These are phyloP conservation scores for Cantharellus anzutake DNA, from an alignment of 768 basidiomycete genomes.

Conservation along the genomic window DNA sequence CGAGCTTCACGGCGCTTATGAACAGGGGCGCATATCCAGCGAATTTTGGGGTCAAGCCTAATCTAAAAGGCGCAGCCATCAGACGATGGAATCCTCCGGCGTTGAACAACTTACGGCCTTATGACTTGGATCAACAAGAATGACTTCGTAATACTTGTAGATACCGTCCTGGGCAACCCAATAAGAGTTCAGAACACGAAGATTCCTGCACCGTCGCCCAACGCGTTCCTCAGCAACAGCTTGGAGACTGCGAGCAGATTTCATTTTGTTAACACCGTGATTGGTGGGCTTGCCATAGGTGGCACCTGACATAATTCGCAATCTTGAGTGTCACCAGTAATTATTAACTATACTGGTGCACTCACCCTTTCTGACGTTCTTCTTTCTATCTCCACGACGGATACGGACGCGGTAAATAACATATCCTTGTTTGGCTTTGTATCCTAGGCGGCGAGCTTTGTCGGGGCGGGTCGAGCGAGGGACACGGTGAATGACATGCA, in stretches of 20 bases:
- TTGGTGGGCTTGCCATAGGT: conserved; percentile 98
- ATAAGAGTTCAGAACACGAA: conserved; percentile 95
- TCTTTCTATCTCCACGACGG: conserved; percentile 96
- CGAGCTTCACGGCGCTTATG: conserved; percentile 98
- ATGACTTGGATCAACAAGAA: conserved; percentile 89
- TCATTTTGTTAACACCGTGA: conserved; percentile 99
- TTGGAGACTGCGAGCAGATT: conserved; percentile 85
- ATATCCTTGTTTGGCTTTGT: conserved; percentile 99
- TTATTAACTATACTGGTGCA: conserved; percentile 1
- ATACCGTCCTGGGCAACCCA: conserved; percentile 99
- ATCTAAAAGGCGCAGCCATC: conserved; percentile 27
- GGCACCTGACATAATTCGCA: conserved; percentile 37
- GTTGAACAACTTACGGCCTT: conserved; percentile 49
- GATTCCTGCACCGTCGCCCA: conserved; percentile 85
- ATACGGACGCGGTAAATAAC: conserved; percentile 96
- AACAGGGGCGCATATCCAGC: conserved; percentile 96
- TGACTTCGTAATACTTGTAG: conserved; percentile 98
- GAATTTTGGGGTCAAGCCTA: conserved; percentile 91
- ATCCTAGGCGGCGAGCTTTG: conserved; percentile 95
- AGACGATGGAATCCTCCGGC: not conserved
- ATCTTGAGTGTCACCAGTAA: not conserved
- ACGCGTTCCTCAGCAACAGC: conserved; percentile 97
- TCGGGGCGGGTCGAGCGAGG: conserved; percentile 97
- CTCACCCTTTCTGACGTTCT: conserved; percentile 89
- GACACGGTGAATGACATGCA: conserved; percentile 95